Evolutionary conservation across 495 filamentous ascomycete genomes (phyloP).

Genomic region (Aspergillus homomorphus): DNA sequence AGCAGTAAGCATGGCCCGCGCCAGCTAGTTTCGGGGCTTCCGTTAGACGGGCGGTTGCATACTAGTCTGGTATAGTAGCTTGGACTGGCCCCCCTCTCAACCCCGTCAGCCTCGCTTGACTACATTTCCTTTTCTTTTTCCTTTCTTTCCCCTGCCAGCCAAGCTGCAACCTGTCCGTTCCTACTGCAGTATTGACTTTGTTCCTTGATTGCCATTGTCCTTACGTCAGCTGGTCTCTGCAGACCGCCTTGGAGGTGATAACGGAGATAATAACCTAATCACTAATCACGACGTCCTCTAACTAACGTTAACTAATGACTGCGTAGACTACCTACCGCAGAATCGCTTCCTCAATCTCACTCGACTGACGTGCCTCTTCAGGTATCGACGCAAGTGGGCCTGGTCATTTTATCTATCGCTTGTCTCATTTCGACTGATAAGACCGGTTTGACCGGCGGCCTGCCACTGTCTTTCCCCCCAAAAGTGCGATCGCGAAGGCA

Average conservation of each 20-base stretch:
- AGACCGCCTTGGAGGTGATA: slow-evolving; percentile 13
- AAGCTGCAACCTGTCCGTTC: background rate
- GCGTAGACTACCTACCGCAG: too few relatives aligned
- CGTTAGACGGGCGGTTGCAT: background rate
- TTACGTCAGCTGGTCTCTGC: slow-evolving; percentile 2
- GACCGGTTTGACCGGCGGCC: background rate
- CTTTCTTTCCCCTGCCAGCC: background rate
- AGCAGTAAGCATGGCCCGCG: too few relatives aligned
- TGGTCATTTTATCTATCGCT: background rate
- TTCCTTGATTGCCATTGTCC: background rate
- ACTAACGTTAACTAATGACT: background rate
- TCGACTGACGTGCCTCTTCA: background rate
- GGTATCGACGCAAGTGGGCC: background rate
- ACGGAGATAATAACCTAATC: slow-evolving; percentile 13
- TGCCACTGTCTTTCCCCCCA: background rate
- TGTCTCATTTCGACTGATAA: background rate
- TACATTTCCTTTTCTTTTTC: background rate
- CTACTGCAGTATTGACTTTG: background rate
- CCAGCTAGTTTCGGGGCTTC: background rate
- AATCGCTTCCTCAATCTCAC: background rate
- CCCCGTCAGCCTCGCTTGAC: too few relatives aligned
- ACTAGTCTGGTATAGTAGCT: background rate
- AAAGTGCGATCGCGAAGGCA: background rate
- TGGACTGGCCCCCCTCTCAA: background rate
- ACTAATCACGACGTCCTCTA: slow-evolving; percentile 3